Evolutionary conservation across 2,329 filamentous ascomycete genomes (phyloP), one percentile per base, ranked within the genome.

Genomic region (Emergomyces orientalis): DNA sequence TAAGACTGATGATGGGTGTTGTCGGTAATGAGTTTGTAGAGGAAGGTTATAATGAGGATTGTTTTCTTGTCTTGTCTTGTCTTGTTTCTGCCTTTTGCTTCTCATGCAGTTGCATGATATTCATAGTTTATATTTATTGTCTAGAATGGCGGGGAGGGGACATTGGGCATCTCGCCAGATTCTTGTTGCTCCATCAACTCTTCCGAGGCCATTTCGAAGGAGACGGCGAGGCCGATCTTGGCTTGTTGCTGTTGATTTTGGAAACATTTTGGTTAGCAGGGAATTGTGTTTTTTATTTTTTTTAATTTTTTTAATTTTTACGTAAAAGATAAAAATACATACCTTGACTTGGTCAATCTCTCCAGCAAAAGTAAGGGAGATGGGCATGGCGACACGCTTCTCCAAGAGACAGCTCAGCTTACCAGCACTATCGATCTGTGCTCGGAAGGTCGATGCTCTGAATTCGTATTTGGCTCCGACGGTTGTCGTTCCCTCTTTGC

Each of bases 401-500:
- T 99, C 94, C 69, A 97, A 80, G 72, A 97, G 80, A 74, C 91
- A 94, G 78, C 89, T 90, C 65, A 99, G 83, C 81, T 96, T 96
- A 76, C 94, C 94, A 75, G 90, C 87, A 72, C 91, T 95, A 79
- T 99, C 94, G 70, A 97, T 84, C 80, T 99, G 94, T 54, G 93
- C 94, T 68, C 93, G 87, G 86, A 97, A 96, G 59, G 91, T 94
- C 62, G 90, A 94, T 80, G 91, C 90, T 73, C 90, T 86, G 86
- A 99, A 99, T 76, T 97, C 93, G 79, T 99, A 99, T 80, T 99
- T 99, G 75, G 91, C 90, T 72, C 93, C 94, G 71, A 97, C 84
- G 62, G 92, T 91, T 61, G 95, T 92, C 65, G 90, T 84, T 62
- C 94, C 94, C 77, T 99, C 92, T 77, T 91, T 93, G 76, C 87